These are phyloP conservation scores for Tuber brumale DNA, from an alignment of 495 filamentous ascomycete genomes.

Conservation along the genomic window DNA sequence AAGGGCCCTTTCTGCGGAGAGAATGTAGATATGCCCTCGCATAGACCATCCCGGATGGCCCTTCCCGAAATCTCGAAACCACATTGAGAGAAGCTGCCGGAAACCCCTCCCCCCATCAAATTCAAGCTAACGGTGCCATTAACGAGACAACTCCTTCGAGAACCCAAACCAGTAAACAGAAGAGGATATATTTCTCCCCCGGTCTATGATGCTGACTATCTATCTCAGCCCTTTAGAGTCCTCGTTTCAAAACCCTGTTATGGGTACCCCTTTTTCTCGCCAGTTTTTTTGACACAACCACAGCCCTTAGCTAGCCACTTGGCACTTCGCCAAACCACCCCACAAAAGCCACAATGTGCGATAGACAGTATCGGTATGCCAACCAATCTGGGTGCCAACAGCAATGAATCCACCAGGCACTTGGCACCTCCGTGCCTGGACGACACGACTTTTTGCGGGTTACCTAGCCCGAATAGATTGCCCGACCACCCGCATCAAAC, in stretches of 20 bases:
- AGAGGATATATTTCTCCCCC: not conserved
- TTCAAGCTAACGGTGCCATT: not conserved
- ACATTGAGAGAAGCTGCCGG: not conserved
- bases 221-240: not conserved
- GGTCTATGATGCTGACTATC: not conserved
- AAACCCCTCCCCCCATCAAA: not conserved
- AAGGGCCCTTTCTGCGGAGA: not conserved
- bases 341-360: not conserved
- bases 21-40: not conserved
- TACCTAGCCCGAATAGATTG: not conserved
- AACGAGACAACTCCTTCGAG: not conserved
- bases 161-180: conserved; percentile 3
- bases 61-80: not conserved
- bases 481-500: not conserved
- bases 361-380: not conserved
- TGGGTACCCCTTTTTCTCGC: not conserved
- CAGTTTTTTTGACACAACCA: not conserved
- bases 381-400: not conserved
- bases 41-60: not conserved
- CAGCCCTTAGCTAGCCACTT: not conserved
- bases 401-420: not conserved
- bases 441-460: not conserved
- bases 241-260: not conserved
- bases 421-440: not conserved
- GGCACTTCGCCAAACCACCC: not conserved